Evolutionary conservation across 768 basidiomycete genomes (phyloP), one percentile per base, ranked within the genome.

Genomic region (Cubamyces sp.): DNA sequence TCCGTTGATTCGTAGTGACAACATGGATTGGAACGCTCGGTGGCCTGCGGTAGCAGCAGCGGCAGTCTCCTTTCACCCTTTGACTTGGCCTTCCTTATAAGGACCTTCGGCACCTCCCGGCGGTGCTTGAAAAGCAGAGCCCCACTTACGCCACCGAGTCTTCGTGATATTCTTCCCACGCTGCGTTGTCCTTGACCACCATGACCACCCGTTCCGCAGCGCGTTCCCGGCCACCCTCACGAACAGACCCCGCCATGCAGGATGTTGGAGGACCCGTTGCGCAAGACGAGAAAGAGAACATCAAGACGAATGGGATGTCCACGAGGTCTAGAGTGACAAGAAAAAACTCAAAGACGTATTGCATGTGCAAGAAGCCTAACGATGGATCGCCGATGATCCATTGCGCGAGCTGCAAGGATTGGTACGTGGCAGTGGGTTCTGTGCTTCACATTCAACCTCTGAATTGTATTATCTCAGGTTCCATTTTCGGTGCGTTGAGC

Each of bases 371-470:
- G 23, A 81, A 82, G 51, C 82, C 81, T 41, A 88, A 93, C 72
- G 88, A 92, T 76, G 91, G 89, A 34, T 81, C 87, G 6, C 91
- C 91, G 14, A 92, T 93, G 91, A 87, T 94, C 51, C 77, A 76
- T 39, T 94, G 92, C 70, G 80, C 84, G 25, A 77, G 82, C 54
- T 94, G 92, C 72, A 79, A 76, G 25, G 86, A 87, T 64, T 93
- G 92, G 92, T 88, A 66, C 67, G 84, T 69, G 12, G 26, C 3
- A 9, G 6, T 34, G 1, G 28, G 5, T 19, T 41, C 9, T 9
- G 16, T 34, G 4, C 45, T 5, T 14, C 12, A 12, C 19, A 37
- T n/a, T 0, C 28, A 40, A 15, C 18, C 53, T 16, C 40, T 56
- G 26, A 61, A 53, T 7, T 40, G 19, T 41, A 16, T 26, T 16